Evolutionary conservation across 108 stramenopile genomes (phyloP).

Genomic region (Pseudonitzschia pungens): DNA sequence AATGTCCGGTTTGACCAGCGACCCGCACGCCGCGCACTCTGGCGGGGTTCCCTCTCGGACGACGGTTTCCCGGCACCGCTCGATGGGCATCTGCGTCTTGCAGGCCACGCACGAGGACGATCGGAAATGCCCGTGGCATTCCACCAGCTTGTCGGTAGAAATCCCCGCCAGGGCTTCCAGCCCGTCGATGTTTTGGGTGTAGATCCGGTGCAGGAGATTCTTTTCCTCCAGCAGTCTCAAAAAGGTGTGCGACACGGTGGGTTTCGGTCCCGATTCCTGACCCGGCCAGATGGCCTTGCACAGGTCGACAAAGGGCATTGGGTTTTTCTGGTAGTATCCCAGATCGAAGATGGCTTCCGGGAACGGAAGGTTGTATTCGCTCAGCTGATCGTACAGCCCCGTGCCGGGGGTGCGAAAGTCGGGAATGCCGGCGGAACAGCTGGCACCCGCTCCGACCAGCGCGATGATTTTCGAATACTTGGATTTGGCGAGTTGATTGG

Average conservation of each 20-base stretch:
- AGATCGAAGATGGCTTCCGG: slow-evolving; percentile 94
- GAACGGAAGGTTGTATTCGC: slow-evolving; percentile 86
- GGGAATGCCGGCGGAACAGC: slow-evolving; percentile 76
- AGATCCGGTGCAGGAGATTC: slow-evolving; percentile 71
- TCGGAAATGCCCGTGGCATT: slow-evolving; percentile 93
- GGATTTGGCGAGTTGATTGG: not conserved
- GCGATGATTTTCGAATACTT: slow-evolving; percentile 32
- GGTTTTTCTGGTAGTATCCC: slow-evolving; percentile 74
- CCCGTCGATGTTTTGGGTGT: slow-evolving; percentile 96
- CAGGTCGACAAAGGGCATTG: slow-evolving; percentile 71
- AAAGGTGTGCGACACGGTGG: slow-evolving; percentile 90
- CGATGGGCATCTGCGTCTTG: slow-evolving; percentile 40
- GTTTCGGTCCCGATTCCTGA: slow-evolving; percentile 47
- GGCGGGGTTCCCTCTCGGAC: slow-evolving; percentile 58
- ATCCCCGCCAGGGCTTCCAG: slow-evolving; percentile 85
- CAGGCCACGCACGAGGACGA: slow-evolving; percentile 71
- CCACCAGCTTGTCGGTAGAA: slow-evolving; percentile 74
- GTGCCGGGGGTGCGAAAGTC: slow-evolving; percentile 90
- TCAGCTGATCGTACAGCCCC: slow-evolving; percentile 89
- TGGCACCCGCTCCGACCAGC: slow-evolving; percentile 38
- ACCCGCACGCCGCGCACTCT: slow-evolving; percentile 63
- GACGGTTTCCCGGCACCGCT: slow-evolving; percentile 60
- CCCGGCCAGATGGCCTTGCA: slow-evolving; percentile 89
- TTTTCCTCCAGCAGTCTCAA: slow-evolving; percentile 80
- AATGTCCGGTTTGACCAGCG: slow-evolving; percentile 93